Evolutionary conservation across 352 stramenopile genomes (phyloP).

Genomic region (Phytophthora sansomeana): DNA sequence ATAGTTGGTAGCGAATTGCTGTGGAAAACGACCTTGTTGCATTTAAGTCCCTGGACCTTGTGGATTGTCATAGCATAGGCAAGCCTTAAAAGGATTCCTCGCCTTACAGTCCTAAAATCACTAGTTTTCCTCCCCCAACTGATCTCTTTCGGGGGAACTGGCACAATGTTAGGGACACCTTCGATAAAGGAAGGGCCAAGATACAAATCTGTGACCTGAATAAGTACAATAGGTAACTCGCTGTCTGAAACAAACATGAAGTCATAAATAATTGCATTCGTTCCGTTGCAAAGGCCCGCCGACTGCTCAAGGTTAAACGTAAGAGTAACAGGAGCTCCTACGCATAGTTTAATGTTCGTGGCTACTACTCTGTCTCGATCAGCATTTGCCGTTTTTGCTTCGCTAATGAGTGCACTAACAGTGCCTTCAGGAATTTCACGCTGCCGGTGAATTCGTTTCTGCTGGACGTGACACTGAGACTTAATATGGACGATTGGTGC

Average conservation of each 20-base stretch:
- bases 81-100: conserved; percentile 3
- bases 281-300: conserved; percentile 11
- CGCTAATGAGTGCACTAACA: neutral
- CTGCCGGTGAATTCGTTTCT: neutral
- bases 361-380: too few species aligned
- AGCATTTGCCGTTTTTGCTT: neutral
- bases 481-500: neutral
- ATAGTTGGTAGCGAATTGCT: neutral
- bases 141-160: too few species aligned
- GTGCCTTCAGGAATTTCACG: neutral
- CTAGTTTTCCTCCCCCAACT: neutral
- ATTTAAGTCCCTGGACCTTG: conserved; percentile 6
- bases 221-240: neutral
- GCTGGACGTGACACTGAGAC: neutral
- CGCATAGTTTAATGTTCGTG: neutral
- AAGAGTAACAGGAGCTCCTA: conserved; percentile 9
- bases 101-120: conserved; percentile 1
- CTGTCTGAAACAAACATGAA: neutral
- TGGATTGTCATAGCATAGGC: conserved; percentile 9
- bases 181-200: neutral
- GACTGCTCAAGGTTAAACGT: conserved; percentile 1
- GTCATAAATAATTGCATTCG: conserved; percentile 7
- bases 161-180: conserved; percentile 2
- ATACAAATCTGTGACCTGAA: conserved; percentile 4
- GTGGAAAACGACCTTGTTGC: conserved; percentile 6